Base-by-base conservation (phyloP, 2,329 filamentous ascomycete genomes). In the Botrytis fragariae region DNA sequence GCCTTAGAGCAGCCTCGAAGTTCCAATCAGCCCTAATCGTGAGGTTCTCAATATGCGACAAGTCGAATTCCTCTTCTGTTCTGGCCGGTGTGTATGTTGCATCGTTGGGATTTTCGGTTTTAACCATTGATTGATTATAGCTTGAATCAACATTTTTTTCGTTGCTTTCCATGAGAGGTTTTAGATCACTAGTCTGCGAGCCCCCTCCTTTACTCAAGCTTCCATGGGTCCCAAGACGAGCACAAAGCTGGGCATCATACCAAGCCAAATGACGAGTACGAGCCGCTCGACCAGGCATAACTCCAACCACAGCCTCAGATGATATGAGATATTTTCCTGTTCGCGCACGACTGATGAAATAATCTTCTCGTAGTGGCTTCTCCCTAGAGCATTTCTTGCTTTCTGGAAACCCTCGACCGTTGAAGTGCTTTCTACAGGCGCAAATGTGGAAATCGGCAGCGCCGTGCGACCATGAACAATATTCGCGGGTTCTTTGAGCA, bases 361-460 rank as follows among this genome's bases (percentile, higher is more conserved):
- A 42, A 42, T 69, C 37, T 2, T 57, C 37, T n/a, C 35, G 16
- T 37, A 25, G 37, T 3, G 35, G 7, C 48, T 29, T 42, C 16
- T 18, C 22, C 39, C 18, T 42, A 14, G 10, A 57, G 22, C 51
- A 57, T 42, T 57, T 57, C 37, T 57, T 57, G 12, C 65, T 39
- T 20, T 42, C 65, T 29, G 20, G 18, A 42, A 69, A 69, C 14
- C n/a, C 65, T 69, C 48, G 35, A 57, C 65, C 37, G 25, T 25
- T 44, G 22, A 42, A 51, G 35, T 29, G 37, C 48, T 42, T 57
- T 37, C 65, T 69, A 51, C 65, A 69, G 35, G 65, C 65, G 48
- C 65, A 69, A 44, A 69, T 44, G 18, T 69, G 65, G 65, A 57
- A 57, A 69, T 57, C 25, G 9, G 48, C 48, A 57, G 48, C 37